These are phyloP conservation scores for Cardiospermum halicacabum DNA, from an alignment of 345 rosid genomes.

Conservation along the genomic window DNA sequence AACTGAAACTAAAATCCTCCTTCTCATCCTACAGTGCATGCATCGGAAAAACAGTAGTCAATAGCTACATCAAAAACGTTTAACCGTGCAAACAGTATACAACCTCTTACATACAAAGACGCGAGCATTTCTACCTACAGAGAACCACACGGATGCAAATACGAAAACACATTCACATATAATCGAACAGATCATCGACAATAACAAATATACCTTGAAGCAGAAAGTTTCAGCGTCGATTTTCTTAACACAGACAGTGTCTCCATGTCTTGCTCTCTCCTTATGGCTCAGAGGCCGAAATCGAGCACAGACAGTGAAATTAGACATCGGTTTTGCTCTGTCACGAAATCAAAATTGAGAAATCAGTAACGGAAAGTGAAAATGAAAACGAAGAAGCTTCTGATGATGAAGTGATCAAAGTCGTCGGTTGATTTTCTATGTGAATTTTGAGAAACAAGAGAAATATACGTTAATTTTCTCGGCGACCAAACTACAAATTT, in stretches of 20 bases:
- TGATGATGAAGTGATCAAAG: no score
- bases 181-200: not conserved
- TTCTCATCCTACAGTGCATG: slow-evolving; percentile 42
- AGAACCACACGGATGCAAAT: not conserved
- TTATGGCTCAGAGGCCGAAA: slow-evolving; percentile 70
- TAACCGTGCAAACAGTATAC: no score
- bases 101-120: not conserved
- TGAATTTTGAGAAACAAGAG: no score
- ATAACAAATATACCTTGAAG: slow-evolving; percentile 41
- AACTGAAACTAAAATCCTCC: slow-evolving; percentile 51
- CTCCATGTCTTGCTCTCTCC: slow-evolving; percentile 51
- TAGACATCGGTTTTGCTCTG: slow-evolving; percentile 36
- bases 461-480: no score
- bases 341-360: not conserved
- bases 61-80: not conserved
- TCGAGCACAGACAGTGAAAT: slow-evolving; percentile 69
- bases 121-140: not conserved
- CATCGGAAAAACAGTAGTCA: not conserved
- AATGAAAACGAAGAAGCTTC: not conserved
- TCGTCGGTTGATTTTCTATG: no score
- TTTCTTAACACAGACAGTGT: slow-evolving; percentile 42
- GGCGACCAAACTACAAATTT: no score
- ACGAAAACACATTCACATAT: not conserved
- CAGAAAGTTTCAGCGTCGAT: slow-evolving; percentile 52
- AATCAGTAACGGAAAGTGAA: not conserved